Evolutionary conservation across 305 asterid species (phyloP), one percentile per base, ranked within the genome.

Genomic region (Fraxinus ornus): DNA sequence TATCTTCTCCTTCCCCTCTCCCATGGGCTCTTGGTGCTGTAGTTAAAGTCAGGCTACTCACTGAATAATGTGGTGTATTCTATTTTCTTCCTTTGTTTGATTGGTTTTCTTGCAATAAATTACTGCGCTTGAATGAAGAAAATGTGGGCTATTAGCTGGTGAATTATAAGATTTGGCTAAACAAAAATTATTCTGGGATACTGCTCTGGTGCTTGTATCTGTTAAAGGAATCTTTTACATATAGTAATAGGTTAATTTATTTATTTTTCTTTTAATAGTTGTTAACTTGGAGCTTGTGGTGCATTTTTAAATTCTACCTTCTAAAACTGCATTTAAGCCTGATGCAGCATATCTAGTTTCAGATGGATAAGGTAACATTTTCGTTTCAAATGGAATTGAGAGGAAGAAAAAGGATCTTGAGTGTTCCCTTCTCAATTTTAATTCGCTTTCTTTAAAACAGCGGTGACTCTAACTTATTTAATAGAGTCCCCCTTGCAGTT

Each of bases 21-120:
- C 5, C 35, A 0, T 32, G 35, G 10, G 86, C 84, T 75, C 90
- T 89, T 66, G 92, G 91, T 47, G 90, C 92, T 36, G 68, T 75
- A 10, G 90, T 89, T n/a, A 83, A 88, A 82, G n/a, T 86, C 52
- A 89, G 91, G 92, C 84, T 64, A 0, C 24, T n/a, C 22, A n/a
- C 3, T 2, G 24, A 52, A 52, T 52, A 52, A 52, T 52, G 52
- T 9, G 24, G 8, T 3, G 32, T 49, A 68, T 17, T 9, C 37
- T 70, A 1, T 13, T 70, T 17, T 66, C 9, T 76, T 7, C 32
- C 30, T 28, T 28, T 28, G 30, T 28, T 28, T 28, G 30, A 36
- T 74, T 74, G 75, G 47, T 15, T 52, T 52, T 17, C 64, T 52
- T 52, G 24, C 64, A 17, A 47, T 47, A 47, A 47, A 47, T 47